A percentile compares a stretch with the other conserved stretches of the same genome.
phyloP scores from a whole-genome alignment of 179 eudicot genomes.

The Silene vulgaris region DNA sequence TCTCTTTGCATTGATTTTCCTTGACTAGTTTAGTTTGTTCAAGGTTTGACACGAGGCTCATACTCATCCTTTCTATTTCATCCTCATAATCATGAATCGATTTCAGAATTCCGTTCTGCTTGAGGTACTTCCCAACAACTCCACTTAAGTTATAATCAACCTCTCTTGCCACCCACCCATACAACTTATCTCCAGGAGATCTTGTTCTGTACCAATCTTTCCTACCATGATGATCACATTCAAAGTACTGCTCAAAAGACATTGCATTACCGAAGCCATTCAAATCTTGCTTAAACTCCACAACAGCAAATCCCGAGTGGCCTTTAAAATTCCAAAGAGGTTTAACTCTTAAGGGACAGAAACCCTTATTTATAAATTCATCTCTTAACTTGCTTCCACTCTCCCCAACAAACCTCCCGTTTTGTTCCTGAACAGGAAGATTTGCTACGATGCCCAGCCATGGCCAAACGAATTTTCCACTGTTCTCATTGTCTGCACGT shows the following conservation, averaged over 20 bases:
- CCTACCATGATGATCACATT: constrained; percentile 40
- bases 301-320: constrained; percentile 43
- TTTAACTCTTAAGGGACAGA: constrained; percentile 40
- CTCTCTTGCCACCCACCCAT: constrained; percentile 59
- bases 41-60: constrained; percentile 33
- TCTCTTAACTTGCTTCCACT: constrained; percentile 38
- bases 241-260: constrained; percentile 47
- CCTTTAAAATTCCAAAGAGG: constrained; percentile 45
- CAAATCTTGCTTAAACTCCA: constrained; percentile 42
- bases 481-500: constrained; percentile 13
- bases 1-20: constrained; percentile 27
- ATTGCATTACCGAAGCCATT: constrained; percentile 42
- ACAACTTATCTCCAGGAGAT: constrained; percentile 35
- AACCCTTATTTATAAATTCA: constrained; percentile 29
- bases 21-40: constrained; percentile 29
- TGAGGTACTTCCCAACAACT: constrained; percentile 42
- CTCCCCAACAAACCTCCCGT: constrained; percentile 38
- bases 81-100: constrained; percentile 36
- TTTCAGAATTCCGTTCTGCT: constrained; percentile 40
- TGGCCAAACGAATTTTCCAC: constrained; percentile 45
- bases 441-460: constrained; percentile 65
- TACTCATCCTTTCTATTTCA: constrained; percentile 37
- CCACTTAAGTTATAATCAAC: constrained; percentile 38
- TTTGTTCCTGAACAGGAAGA: constrained; percentile 31
- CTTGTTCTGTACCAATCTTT: constrained; percentile 29